These are phyloP conservation scores for Castanea sativa DNA, from an alignment of 306 rosid genomes.

Conservation along the genomic window DNA sequence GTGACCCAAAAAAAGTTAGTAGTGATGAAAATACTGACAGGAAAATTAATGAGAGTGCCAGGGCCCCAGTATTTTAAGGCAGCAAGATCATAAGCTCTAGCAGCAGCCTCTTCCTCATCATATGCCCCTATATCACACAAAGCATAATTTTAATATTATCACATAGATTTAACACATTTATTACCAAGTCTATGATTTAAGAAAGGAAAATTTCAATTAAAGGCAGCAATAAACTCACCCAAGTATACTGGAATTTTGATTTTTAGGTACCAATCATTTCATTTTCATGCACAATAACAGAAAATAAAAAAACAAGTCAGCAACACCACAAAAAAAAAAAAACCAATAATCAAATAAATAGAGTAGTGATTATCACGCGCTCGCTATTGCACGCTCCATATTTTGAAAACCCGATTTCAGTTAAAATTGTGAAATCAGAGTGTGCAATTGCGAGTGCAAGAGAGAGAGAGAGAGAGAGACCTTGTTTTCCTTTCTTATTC, in stretches of 20 bases:
- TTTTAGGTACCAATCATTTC: slow-evolving; percentile 22
- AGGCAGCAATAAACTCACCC: slow-evolving; percentile 56
- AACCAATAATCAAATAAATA: background rate
- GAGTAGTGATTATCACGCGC: no score
- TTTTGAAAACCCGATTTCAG: no score
- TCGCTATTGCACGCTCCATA: no score
- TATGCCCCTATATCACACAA: slow-evolving; percentile 65
- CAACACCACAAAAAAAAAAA: background rate
- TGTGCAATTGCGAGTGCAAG: background rate
- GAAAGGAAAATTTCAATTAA: no score
- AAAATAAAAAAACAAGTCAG: slow-evolving; percentile 35
- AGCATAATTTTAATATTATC: background rate
- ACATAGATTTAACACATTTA: background rate
- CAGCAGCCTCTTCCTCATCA: slow-evolving; percentile 99
- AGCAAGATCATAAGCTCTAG: slow-evolving; percentile 98
- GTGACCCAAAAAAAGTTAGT: background rate
- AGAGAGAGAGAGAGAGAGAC: slow-evolving; percentile 30
- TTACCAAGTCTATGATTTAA: no score
- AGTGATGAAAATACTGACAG: slow-evolving; percentile 50
- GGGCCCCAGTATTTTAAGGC: slow-evolving; percentile 99
- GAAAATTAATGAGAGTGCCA: slow-evolving; percentile 94
- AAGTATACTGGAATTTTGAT: slow-evolving; percentile 73
- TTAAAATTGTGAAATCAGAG: no score
- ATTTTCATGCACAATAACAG: slow-evolving; percentile 34
- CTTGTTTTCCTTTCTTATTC: slow-evolving; percentile 99